Evolutionary conservation across 306 rosid genomes (phyloP), one percentile per base, ranked within the genome.

Genomic region (Heteromeles arbutifolia): DNA sequence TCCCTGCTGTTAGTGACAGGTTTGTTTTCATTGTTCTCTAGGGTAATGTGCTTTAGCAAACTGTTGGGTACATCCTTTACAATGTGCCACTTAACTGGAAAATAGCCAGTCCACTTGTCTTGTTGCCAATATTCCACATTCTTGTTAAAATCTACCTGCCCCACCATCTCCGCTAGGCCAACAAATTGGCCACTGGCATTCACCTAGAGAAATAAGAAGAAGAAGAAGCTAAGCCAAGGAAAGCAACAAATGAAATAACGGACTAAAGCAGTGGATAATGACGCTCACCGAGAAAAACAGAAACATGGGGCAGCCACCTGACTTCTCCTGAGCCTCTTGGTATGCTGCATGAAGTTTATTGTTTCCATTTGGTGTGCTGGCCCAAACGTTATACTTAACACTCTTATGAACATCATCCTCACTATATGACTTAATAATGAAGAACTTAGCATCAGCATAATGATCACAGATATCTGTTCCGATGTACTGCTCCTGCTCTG

Each of bases 351-450:
- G 87, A 67, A 95, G 99, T 80, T 92, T 95, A 86, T 90, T 92
- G 88, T 95, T 95, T 25, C 99, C 99, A 78, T 88, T 95, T 58
- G 91, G 99, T 4, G 99, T 95, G 69, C 99, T 95, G 25, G 99
- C 99, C 99, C 99, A 95, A 34, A 92, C 97, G 78, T 80, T 89
- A 75, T 92, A 90, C 87, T 95, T 95, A n/a, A 95, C 93, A 79
- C 99, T 92, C 79, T 95, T 95, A 61, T 95, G 99, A 34, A 95
- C 91, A 81, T 95, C 99, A 79, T 95, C 99, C 81, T 95, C 99
- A 14, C 99, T 95, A 43, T 95, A 95, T 5, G 99, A 95, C 86
- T 95, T 95, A 1, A 95, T 95, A 78, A 95, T 83, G 74, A 92
- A 95, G 75, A 87, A 82, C 61, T 89, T 95, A 19, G 97, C 97